phyloP scores from a whole-genome alignment of 2,329 filamentous ascomycete species.

The Penicillium sclerotiorum region DNA sequence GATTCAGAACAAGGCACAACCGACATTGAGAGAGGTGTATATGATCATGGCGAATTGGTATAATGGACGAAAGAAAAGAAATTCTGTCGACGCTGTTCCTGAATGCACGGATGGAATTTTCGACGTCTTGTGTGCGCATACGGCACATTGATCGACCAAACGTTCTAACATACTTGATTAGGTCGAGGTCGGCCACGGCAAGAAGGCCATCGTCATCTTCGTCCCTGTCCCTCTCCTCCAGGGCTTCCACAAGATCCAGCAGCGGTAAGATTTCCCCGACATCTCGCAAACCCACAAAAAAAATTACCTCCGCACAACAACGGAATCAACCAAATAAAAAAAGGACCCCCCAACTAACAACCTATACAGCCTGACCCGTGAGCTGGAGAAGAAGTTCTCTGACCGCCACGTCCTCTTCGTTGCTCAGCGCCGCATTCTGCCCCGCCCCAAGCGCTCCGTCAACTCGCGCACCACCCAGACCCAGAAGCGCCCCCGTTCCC shows the following conservation, averaged over 20 bases:
- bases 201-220: slow-evolving; percentile 99
- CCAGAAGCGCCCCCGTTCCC: slow-evolving; percentile 97
- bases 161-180: slow-evolving; percentile 50
- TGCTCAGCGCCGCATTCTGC: slow-evolving; percentile 96
- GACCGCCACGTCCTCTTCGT: slow-evolving; percentile 99
- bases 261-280: slow-evolving; percentile 73
- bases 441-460: slow-evolving; percentile 97
- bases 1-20: slow-evolving; percentile 9
- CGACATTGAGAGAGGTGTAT: background rate
- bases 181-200: slow-evolving; percentile 99
- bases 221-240: slow-evolving; percentile 98
- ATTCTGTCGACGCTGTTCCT: slow-evolving; percentile 6
- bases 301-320: background rate
- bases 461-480: slow-evolving; percentile 94
- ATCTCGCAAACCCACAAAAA: background rate
- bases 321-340: background rate
- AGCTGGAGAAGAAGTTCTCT: slow-evolving; percentile 99
- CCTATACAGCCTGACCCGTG: slow-evolving; percentile 81
- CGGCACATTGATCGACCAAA: slow-evolving; percentile 12
- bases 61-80: background rate
- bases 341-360: slow-evolving; percentile 12
- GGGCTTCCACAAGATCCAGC: slow-evolving; percentile 99
- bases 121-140: slow-evolving; percentile 16
- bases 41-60: background rate
- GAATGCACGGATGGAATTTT: slow-evolving; percentile 10